Evolutionary conservation across 75 land plant species (phyloP).

Genomic region (Azolla pinnata): DNA sequence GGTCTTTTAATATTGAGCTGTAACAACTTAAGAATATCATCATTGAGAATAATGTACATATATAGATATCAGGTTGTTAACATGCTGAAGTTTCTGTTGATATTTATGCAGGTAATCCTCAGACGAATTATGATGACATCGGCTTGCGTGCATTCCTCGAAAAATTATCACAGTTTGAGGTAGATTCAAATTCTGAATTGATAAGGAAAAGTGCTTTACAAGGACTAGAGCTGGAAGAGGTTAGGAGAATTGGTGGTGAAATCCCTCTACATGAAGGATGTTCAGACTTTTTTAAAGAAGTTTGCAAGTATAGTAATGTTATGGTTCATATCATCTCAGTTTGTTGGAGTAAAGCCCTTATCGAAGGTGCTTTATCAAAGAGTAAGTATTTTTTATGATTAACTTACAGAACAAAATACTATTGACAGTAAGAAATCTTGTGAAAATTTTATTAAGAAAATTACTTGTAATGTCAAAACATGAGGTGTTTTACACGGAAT

Average conservation of each 20-base stretch:
- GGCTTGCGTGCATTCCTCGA: slow-evolving; percentile 45
- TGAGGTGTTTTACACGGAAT: too few relatives aligned
- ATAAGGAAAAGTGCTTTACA: slow-evolving; percentile 48
- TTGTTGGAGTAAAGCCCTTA: slow-evolving; percentile 83
- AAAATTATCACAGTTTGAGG: slow-evolving; percentile 64
- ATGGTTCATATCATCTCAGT: slow-evolving; percentile 57
- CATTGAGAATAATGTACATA: too few relatives aligned
- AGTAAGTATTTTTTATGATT: slow-evolving; percentile 32
- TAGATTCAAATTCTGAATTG: slow-evolving; percentile 54
- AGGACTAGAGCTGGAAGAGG: slow-evolving; percentile 60
- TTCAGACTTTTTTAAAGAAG: slow-evolving; percentile 39
- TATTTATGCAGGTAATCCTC: slow-evolving; percentile 3
- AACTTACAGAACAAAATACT: too few relatives aligned
- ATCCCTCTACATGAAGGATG: slow-evolving; percentile 77
- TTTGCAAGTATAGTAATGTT: slow-evolving; percentile 28
- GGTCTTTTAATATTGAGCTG: too few relatives aligned
- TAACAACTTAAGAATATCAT: too few relatives aligned
- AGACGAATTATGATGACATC: slow-evolving; percentile 32
- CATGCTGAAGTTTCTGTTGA: slow-evolving; percentile 4
- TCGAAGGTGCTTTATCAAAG: slow-evolving; percentile 54
- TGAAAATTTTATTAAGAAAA: too few relatives aligned
- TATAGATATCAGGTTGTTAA: too few relatives aligned
- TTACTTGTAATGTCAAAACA: too few relatives aligned
- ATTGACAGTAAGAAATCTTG: too few relatives aligned
- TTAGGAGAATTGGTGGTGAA: slow-evolving; percentile 51